A percentile compares a stretch with the other conserved stretches of the same genome.
Evolutionary conservation across 306 rosid genomes (phyloP).

Genomic region (Citrullus mucosospermus): DNA sequence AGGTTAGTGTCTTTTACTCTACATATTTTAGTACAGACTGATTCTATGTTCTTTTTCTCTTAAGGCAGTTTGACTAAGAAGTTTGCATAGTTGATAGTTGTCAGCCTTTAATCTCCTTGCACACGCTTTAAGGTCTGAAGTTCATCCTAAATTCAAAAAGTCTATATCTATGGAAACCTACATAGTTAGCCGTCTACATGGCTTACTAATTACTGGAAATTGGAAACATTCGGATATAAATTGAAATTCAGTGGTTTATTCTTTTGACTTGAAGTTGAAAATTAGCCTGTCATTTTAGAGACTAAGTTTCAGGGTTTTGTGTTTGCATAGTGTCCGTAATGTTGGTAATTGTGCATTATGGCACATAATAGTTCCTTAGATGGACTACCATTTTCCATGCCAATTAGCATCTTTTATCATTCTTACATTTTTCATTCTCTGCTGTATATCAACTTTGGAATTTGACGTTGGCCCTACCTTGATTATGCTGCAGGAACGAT

Average conservation of each 20-base stretch:
- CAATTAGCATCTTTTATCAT: not conserved
- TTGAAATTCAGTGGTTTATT: not conserved
- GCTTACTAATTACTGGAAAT: not conserved
- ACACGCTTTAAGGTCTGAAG: not conserved
- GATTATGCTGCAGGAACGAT: slow-evolving; percentile 52
- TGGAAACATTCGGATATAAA: not conserved
- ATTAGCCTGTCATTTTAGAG: not conserved
- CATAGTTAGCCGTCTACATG: not conserved
- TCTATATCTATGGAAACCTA: not conserved
- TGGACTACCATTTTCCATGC: not conserved
- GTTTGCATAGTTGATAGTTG: not conserved
- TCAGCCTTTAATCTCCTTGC: not conserved
- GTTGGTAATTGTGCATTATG: not conserved
- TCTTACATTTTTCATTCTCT: not conserved
- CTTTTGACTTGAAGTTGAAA: not conserved
- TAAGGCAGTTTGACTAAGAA: not conserved
- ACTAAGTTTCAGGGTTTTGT: not conserved
- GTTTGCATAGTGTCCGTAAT: not conserved
- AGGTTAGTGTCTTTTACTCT: slow-evolving; percentile 27
- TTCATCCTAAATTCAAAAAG: not conserved
- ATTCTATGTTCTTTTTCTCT: not conserved
- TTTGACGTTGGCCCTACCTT: not conserved
- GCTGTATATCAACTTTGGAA: not conserved
- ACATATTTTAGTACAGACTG: not conserved
- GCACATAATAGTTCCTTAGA: not conserved